Percentiles rank a stretch among this genome's conserved stretches.
Evolutionary conservation across 495 filamentous ascomycete genomes (phyloP).

Genomic region (Penicillium egyptiacum): DNA sequence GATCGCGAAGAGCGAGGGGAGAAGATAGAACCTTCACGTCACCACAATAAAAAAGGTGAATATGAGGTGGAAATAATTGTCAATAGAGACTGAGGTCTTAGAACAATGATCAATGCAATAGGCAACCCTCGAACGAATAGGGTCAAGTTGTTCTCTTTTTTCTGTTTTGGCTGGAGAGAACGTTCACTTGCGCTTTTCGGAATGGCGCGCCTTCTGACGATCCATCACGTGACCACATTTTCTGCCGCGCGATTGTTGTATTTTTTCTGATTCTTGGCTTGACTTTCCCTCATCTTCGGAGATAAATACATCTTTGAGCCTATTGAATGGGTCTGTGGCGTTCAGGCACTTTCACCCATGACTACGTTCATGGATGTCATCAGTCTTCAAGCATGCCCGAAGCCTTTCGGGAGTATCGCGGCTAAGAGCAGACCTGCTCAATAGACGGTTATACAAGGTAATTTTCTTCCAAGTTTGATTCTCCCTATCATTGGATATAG

Average conservation of each 20-base stretch:
- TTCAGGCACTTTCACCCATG: conserved; percentile 23
- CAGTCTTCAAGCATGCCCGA: conserved; percentile 44
- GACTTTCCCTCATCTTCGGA: conserved; percentile 11
- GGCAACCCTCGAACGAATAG: background rate
- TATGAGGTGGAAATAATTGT: background rate
- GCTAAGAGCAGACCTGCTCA: conserved; percentile 31
- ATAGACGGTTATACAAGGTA: conserved; percentile 3
- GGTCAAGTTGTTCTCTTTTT: background rate
- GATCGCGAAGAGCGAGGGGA: conserved; percentile 35
- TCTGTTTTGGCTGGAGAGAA: conserved; percentile 12
- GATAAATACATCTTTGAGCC: background rate
- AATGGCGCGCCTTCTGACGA: conserved; percentile 44
- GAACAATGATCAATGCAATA: conserved; percentile 6
- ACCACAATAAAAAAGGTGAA: conserved; percentile 3
- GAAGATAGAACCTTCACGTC: conserved; percentile 13
- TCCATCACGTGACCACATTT: conserved; percentile 39
- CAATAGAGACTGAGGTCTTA: background rate
- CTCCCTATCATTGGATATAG: background rate
- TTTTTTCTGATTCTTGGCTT: conserved; percentile 1
- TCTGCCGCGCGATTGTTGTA: conserved; percentile 25
- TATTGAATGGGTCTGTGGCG: conserved; percentile 16
- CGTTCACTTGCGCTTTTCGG: conserved; percentile 31
- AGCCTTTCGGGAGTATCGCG: conserved; percentile 41
- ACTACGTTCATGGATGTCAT: conserved; percentile 54
- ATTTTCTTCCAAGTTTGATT: background rate